A percentile compares a stretch with the other conserved stretches of the same genome.
Evolutionary conservation across 1,139 yeast genomes (phyloP).

Genomic region (Yamadazyma triangularis): DNA sequence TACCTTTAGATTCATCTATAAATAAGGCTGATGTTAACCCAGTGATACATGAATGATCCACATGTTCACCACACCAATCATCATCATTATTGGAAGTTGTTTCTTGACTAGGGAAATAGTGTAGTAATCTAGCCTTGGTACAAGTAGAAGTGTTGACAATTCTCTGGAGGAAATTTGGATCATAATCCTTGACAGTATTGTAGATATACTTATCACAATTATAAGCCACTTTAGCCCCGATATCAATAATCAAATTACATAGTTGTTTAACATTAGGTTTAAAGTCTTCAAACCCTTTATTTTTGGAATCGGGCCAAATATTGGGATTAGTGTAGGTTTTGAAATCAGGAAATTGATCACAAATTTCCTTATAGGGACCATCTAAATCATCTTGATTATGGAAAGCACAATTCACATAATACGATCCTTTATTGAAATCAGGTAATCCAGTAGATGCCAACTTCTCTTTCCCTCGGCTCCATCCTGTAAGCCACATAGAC

Average conservation of each 20-base stretch:
- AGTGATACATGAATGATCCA: constrained; percentile 61
- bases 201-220: constrained; percentile 48
- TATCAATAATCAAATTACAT: constrained; percentile 45
- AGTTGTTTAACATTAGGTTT: constrained; percentile 33
- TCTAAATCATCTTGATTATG: constrained; percentile 39
- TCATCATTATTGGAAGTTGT: constrained; percentile 12
- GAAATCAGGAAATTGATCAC: constrained; percentile 26
- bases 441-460: constrained; percentile 35
- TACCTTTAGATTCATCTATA: constrained; percentile 33
- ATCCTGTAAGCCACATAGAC: constrained; percentile 51
- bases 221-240: constrained; percentile 47
- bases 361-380: constrained; percentile 37
- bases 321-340: constrained; percentile 47
- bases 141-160: constrained; percentile 50
- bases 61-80: constrained; percentile 65
- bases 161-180: constrained; percentile 34
- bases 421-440: constrained; percentile 56
- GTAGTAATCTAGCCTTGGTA: constrained; percentile 57
- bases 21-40: constrained; percentile 57
- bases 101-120: constrained; percentile 39
- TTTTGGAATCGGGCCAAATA: constrained; percentile 45
- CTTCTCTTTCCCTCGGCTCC: constrained; percentile 63
- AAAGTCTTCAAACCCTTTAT: constrained; percentile 22
- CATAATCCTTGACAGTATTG: constrained; percentile 22
- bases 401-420: constrained; percentile 57